Conservation (phyloP, 108 stramenopile genomes). For the Aurantiochytrium sp. region DNA sequence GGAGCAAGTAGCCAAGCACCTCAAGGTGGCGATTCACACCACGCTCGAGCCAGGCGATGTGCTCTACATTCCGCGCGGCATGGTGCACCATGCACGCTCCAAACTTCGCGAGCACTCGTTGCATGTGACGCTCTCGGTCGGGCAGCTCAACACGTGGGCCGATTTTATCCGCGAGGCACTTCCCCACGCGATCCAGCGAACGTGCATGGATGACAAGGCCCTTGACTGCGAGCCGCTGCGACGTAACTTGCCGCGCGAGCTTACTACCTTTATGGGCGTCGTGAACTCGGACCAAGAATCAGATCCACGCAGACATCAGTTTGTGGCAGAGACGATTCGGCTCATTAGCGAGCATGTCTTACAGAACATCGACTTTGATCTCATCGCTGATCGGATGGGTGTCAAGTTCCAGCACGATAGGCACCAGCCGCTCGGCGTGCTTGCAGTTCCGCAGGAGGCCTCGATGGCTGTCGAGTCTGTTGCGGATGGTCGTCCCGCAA, state of each 20-base stretch:
- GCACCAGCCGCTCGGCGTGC: conserved; percentile 66
- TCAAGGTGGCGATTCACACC: background rate
- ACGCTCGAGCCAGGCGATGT: conserved; percentile 70
- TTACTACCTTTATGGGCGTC: conserved; percentile 82
- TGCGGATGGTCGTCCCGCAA: conserved; percentile 5
- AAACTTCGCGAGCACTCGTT: conserved; percentile 61
- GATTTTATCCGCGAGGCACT: conserved; percentile 76
- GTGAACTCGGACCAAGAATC: conserved; percentile 53
- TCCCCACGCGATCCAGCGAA: conserved; percentile 73
- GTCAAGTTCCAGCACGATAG: conserved; percentile 80
- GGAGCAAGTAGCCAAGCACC: background rate
- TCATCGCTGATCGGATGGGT: conserved; percentile 84
- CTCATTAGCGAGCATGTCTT: background rate
- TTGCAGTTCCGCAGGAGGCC: conserved; percentile 47
- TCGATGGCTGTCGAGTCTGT: conserved; percentile 18
- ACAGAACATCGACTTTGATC: conserved; percentile 41
- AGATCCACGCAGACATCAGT: conserved; percentile 33
- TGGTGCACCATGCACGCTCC: conserved; percentile 90
- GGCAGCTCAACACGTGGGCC: conserved; percentile 83
- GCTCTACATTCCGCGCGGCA: conserved; percentile 86
- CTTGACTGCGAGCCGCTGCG: conserved; percentile 44
- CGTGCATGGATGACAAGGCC: conserved; percentile 48
- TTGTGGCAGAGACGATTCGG: background rate
- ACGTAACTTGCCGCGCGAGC: conserved; percentile 72
- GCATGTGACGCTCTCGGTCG: conserved; percentile 86